phyloP scores from a whole-genome alignment of 805 yeast genomes.

The Blastobotrys americana region DNA sequence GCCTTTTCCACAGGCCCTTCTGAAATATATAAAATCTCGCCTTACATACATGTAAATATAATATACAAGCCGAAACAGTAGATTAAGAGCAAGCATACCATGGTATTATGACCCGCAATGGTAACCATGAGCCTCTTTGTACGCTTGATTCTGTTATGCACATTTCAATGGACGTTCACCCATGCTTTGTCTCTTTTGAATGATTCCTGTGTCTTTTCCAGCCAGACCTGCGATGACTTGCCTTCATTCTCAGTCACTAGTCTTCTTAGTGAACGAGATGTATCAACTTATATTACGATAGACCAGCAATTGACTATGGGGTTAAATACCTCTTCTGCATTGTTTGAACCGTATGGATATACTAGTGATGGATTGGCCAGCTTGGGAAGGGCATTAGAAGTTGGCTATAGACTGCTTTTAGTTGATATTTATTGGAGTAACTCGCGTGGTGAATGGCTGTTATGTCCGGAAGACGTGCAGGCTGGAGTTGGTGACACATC shows the following conservation, averaged over 20 bases:
- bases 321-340: slow-evolving; percentile 25
- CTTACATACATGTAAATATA: no score
- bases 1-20: no score
- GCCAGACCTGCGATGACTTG: slow-evolving; percentile 17
- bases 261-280: slow-evolving; percentile 30
- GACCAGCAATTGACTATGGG: slow-evolving; percentile 32
- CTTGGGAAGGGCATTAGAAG: slow-evolving; percentile 23
- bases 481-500: slow-evolving; percentile 3
- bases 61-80: no score
- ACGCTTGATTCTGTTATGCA: no score
- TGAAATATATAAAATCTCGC: no score
- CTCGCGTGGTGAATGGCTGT: slow-evolving; percentile 39
- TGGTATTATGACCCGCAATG: no score
- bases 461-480: slow-evolving; percentile 40
- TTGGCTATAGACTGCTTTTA: slow-evolving; percentile 33
- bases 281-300: slow-evolving; percentile 27
- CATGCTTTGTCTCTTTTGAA: no score
- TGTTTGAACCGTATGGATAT: slow-evolving; percentile 30
- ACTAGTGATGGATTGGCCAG: slow-evolving; percentile 20
- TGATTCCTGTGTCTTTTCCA: background rate
- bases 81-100: no score
- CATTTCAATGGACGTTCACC: no score
- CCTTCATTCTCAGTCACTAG: slow-evolving; percentile 18
- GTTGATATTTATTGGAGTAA: slow-evolving; percentile 50
- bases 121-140: no score